Base-by-base conservation (phyloP, 345 rosid species). In the Pugionium dolabratum region DNA sequence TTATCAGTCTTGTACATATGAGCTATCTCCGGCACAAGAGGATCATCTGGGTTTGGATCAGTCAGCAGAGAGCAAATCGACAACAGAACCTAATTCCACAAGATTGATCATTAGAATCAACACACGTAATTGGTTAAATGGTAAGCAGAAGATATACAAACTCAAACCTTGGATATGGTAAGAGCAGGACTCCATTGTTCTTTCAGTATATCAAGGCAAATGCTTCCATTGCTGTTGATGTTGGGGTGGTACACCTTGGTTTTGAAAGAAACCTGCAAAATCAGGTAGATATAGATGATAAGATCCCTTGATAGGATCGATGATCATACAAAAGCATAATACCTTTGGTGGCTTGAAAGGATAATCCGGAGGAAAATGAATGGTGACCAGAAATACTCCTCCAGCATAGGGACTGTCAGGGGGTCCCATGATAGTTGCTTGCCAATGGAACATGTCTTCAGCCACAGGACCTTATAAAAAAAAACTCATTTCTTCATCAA, bases 41-140 rank as follows among this genome's bases (percentile, higher is more conserved):
- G 98, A 77, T 92, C 96, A 36, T 92, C 95, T 0, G 96, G 98
- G 64, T 92, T 92, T 4, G 98, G 98, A 62, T 92, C 95, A 33
- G 96, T 92, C 80, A 92, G 69, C 74, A 92, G 70, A 2, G 98
- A 92, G 74, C 98, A 87, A 60, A 92, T 92, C 43, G 98, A 92
- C 55, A 92, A 78, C 83, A 92, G 69, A 50, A 92, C 95, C 98
- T 92, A 37, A 25, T 9, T 30, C 47, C 11, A 18, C 18, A 48
- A 1, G 51, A 48, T 49, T 42, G 43, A 26, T 18, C 34, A 53
- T 8, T 8, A 9, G 2, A 30, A 30, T 68, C 4, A 47, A 9
- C 50, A 61, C 6, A 61, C 40, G 36, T 1, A 18, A 27, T 28
- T 8, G 4, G 9, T 34, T 43, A 18, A 18, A 18, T 18, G 0